Conservation (phyloP, 2,329 filamentous ascomycete species). For the Aspergillus unguis region DNA sequence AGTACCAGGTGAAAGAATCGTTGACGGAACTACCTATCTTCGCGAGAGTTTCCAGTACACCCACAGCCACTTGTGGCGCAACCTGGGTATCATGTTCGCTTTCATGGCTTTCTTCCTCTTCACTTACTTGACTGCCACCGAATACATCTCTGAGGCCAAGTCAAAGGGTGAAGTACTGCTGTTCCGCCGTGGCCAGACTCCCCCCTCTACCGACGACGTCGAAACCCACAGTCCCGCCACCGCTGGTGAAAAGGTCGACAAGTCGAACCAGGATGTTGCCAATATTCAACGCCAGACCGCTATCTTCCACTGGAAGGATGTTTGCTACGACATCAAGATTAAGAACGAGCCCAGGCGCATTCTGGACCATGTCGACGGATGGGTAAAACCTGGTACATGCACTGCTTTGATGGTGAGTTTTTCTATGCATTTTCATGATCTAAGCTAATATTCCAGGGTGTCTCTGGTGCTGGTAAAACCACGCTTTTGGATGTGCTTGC, state of each 20-base stretch:
- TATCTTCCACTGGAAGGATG: conserved; percentile 81
- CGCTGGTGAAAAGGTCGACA: conserved; percentile 33
- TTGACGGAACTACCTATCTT: conserved; percentile 60
- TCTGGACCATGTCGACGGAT: conserved; percentile 82
- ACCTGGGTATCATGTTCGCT: conserved; percentile 66
- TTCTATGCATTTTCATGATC: conserved; percentile 24
- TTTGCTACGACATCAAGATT: conserved; percentile 79
- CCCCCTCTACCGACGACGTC: conserved; percentile 34
- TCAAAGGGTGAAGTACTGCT: conserved; percentile 75
- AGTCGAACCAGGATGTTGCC: conserved; percentile 24
- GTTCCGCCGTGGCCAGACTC: conserved; percentile 67
- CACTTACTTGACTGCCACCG: conserved; percentile 63
- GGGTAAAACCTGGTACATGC: conserved; percentile 87
- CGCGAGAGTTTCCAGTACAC: conserved; percentile 56
- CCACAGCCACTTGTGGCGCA: conserved; percentile 61
- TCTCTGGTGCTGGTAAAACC: conserved; percentile 90
- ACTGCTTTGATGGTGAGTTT: conserved; percentile 73
- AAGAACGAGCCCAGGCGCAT: conserved; percentile 73
- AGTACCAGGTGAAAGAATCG: conserved; percentile 47
- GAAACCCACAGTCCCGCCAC: conserved; percentile 25
- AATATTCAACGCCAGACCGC: conserved; percentile 65
- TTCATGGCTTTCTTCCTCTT: conserved; percentile 62
- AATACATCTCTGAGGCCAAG: conserved; percentile 62
- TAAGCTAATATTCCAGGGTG: conserved; percentile 49
- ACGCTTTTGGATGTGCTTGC: conserved; percentile 84